A percentile compares a stretch with the other conserved stretches of the same genome.
Evolutionary conservation across 805 yeast genomes (phyloP).

Genomic region (Yarrowia porcina): DNA sequence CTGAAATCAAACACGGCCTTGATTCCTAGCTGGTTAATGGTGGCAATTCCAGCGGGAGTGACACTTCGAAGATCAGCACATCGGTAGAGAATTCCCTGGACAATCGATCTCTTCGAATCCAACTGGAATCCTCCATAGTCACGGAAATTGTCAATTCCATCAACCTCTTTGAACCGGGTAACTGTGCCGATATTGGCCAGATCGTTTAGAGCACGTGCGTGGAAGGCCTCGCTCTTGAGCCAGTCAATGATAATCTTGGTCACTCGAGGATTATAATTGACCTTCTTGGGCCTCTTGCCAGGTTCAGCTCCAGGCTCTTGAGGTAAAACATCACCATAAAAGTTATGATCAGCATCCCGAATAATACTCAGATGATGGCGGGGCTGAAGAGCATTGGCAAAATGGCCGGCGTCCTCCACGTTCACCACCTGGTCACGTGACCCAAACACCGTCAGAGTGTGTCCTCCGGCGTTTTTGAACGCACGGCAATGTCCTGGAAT

Average conservation of each 20-base stretch:
- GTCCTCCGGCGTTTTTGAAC: constrained; percentile 5
- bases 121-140: constrained; percentile 74
- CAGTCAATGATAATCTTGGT: constrained; percentile 49
- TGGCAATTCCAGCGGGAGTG: constrained; percentile 47
- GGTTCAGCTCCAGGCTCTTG: constrained; percentile 34
- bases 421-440: constrained; percentile 65
- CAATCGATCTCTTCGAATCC: constrained; percentile 37
- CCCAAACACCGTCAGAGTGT: constrained; percentile 71
- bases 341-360: constrained; percentile 77
- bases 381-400: constrained; percentile 52
- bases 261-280: constrained; percentile 60
- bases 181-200: constrained; percentile 41
- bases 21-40: constrained; percentile 47
- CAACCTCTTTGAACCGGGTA: constrained; percentile 59
- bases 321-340: constrained; percentile 47
- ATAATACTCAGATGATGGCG: constrained; percentile 60
- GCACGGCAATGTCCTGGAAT: constrained; percentile 25
- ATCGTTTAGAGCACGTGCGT: constrained; percentile 49
- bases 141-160: constrained; percentile 69
- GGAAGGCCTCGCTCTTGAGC: constrained; percentile 46
- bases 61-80: constrained; percentile 58
- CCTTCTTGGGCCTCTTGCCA: constrained; percentile 37
- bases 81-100: constrained; percentile 57
- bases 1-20: constrained; percentile 64
- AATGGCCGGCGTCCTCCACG: constrained; percentile 55